These are phyloP conservation scores for Aureobasidium mangrovei DNA, from an alignment of 2,329 filamentous ascomycete genomes.

Conservation along the genomic window DNA sequence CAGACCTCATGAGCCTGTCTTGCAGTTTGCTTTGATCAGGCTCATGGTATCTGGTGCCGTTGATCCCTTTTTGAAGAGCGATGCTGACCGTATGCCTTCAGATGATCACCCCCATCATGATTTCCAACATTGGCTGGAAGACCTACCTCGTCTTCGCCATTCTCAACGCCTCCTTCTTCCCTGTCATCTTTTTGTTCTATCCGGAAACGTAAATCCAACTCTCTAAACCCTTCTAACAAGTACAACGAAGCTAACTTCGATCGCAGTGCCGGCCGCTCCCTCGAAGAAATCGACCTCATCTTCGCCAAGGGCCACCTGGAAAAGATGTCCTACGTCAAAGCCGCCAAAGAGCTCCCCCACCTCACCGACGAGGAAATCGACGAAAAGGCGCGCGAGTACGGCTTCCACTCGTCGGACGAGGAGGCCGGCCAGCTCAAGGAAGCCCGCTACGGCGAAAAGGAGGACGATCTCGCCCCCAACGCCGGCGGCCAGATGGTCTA, in stretches of 20 bases:
- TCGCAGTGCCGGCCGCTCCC: slow-evolving; percentile 10
- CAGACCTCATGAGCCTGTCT: too few relatives aligned
- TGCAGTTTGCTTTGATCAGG: too few relatives aligned
- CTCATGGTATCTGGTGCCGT: not conserved
- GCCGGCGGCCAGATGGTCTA: slow-evolving; percentile 16
- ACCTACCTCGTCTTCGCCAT: slow-evolving; percentile 42
- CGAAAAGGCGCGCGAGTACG: slow-evolving; percentile 27
- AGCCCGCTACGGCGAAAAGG: slow-evolving; percentile 19
- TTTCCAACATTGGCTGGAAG: slow-evolving; percentile 39
- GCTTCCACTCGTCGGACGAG: slow-evolving; percentile 24
- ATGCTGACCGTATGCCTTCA: not conserved
- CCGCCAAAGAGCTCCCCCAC: slow-evolving; percentile 29
- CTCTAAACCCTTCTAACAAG: not conserved
- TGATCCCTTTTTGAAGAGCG: too few relatives aligned
- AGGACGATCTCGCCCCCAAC: slow-evolving; percentile 15
- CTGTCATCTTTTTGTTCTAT: slow-evolving; percentile 49
- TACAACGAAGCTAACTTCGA: not conserved
- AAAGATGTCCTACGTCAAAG: slow-evolving; percentile 30
- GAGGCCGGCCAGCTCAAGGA: slow-evolving; percentile 25
- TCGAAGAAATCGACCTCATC: slow-evolving; percentile 23
- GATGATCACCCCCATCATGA: slow-evolving; percentile 35
- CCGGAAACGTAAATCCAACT: slow-evolving; percentile 32
- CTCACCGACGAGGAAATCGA: slow-evolving; percentile 29
- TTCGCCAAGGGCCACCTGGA: slow-evolving; percentile 25
- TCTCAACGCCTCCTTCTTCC: slow-evolving; percentile 44